Percentiles rank a stretch among this genome's conserved stretches.
phyloP scores from a whole-genome alignment of 768 basidiomycete genomes.

The Calocybe gangraenosa region DNA sequence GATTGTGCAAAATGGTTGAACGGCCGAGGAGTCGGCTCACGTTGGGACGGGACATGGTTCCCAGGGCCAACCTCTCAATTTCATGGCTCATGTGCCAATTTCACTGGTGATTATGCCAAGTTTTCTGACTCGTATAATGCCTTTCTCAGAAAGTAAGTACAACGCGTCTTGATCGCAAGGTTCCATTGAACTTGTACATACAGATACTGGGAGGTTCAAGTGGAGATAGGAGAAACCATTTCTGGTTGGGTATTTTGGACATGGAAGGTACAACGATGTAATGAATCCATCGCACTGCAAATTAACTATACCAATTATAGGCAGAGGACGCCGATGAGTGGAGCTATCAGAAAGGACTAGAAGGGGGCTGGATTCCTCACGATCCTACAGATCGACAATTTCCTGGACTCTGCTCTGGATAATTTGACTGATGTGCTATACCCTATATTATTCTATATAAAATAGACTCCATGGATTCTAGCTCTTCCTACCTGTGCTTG shows the following conservation, averaged over 20 bases:
- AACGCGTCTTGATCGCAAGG: background rate
- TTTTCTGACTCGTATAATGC: slow-evolving; percentile 63
- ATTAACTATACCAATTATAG: slow-evolving; percentile 21
- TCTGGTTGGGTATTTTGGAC: slow-evolving; percentile 77
- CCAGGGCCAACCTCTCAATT: slow-evolving; percentile 34
- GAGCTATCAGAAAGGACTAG: slow-evolving; percentile 71
- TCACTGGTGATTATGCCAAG: slow-evolving; percentile 52
- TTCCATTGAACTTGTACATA: background rate
- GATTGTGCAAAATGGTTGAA: slow-evolving; percentile 82
- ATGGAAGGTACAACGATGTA: slow-evolving; percentile 55
- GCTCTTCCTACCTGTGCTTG: no score
- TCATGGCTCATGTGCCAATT: slow-evolving; percentile 59
- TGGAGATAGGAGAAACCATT: slow-evolving; percentile 65
- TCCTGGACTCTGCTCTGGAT: slow-evolving; percentile 59
- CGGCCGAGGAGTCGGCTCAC: slow-evolving; percentile 64
- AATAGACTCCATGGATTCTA: no score
- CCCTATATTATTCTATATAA: background rate
- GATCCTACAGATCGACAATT: slow-evolving; percentile 64
- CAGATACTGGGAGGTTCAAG: slow-evolving; percentile 80
- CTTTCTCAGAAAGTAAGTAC: slow-evolving; percentile 54
- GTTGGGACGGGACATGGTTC: slow-evolving; percentile 61
- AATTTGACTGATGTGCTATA: slow-evolving; percentile 2
- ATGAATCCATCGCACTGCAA: slow-evolving; percentile 2
- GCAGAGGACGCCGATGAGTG: slow-evolving; percentile 70
- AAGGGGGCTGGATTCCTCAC: slow-evolving; percentile 75